Evolutionary conservation across 148 eudicot species (phyloP).

Genomic region (Euryodendron excelsum): DNA sequence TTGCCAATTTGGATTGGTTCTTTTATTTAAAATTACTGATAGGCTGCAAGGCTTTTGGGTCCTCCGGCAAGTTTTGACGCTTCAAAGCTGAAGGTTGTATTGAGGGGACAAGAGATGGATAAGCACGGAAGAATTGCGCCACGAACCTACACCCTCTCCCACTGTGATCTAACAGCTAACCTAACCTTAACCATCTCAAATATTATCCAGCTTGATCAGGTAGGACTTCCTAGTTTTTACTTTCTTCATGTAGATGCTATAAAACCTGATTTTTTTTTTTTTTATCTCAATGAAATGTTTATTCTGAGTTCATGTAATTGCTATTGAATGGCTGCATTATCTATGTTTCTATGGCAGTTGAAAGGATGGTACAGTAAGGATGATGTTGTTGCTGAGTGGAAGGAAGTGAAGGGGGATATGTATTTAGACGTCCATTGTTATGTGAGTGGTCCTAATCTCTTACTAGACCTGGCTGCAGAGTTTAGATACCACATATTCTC

Average conservation of each 20-base stretch:
- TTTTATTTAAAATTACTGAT: background rate
- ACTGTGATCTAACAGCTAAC: conserved; percentile 89
- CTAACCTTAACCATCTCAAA: conserved; percentile 78
- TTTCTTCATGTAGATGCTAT: too few species aligned
- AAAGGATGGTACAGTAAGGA: conserved; percentile 91
- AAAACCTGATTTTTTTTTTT: too few species aligned
- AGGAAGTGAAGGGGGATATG: conserved; percentile 59
- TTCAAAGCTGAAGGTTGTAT: conserved; percentile 73
- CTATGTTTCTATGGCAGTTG: conserved; percentile 46
- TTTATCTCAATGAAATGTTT: too few species aligned
- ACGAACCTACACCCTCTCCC: conserved; percentile 79
- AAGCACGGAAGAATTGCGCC: conserved; percentile 50
- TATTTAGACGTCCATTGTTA: conserved; percentile 78
- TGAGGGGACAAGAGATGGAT: conserved; percentile 55
- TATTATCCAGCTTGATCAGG: conserved; percentile 69
- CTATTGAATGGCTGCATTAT: background rate
- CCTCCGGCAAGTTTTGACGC: conserved; percentile 87
- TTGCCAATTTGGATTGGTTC: background rate
- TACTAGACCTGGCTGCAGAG: conserved; percentile 73
- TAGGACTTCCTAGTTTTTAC: conserved; percentile 11
- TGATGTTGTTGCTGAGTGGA: conserved; percentile 92
- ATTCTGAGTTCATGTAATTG: too few species aligned
- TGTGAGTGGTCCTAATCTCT: conserved; percentile 75
- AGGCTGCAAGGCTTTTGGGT: conserved; percentile 81
- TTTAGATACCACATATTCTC: conserved; percentile 87